Percentiles rank a stretch among this genome's conserved stretches.
phyloP scores from a whole-genome alignment of 805 yeast species.

The Maudiozyma serrabonitensis region DNA sequence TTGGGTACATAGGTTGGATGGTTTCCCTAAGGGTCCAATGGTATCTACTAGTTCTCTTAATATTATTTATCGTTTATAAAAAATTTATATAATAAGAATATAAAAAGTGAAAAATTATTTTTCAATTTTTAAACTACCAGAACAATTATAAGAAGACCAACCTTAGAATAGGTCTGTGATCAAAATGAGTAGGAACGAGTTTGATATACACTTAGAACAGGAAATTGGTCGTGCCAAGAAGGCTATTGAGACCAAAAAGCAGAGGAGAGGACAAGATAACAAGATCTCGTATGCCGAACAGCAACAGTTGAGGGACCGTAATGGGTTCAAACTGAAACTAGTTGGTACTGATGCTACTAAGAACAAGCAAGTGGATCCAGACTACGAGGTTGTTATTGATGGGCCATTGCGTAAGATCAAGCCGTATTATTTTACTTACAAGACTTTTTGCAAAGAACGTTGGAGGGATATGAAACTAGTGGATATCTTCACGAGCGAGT shows the following conservation, averaged over 20 bases:
- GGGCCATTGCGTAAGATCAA: conserved; percentile 61
- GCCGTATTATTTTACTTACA: conserved; percentile 82
- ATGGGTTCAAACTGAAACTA: conserved; percentile 22
- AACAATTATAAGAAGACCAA: neutral
- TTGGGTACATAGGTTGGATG: conserved; percentile 25
- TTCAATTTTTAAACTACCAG: neutral
- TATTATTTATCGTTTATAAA: neutral
- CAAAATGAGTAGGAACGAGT: neutral
- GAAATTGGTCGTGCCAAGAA: conserved; percentile 4
- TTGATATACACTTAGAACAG: neutral
- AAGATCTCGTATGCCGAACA: neutral
- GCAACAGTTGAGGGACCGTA: conserved; percentile 13
- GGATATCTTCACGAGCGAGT: conserved; percentile 77
- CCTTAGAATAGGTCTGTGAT: neutral
- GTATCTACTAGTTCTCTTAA: neutral
- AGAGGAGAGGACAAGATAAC: conserved; percentile 1
- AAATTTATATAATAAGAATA: neutral
- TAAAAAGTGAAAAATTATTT: no score
- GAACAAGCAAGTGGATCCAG: conserved; percentile 48
- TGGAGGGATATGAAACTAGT: conserved; percentile 81
- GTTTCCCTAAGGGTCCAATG: neutral
- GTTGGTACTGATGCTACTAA: conserved; percentile 27
- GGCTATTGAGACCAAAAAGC: conserved; percentile 3
- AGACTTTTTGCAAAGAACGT: conserved; percentile 82
- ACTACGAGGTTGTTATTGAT: conserved; percentile 45